phyloP scores from a whole-genome alignment of 257 asterid species.

The Fraxinus pennsylvanica region DNA sequence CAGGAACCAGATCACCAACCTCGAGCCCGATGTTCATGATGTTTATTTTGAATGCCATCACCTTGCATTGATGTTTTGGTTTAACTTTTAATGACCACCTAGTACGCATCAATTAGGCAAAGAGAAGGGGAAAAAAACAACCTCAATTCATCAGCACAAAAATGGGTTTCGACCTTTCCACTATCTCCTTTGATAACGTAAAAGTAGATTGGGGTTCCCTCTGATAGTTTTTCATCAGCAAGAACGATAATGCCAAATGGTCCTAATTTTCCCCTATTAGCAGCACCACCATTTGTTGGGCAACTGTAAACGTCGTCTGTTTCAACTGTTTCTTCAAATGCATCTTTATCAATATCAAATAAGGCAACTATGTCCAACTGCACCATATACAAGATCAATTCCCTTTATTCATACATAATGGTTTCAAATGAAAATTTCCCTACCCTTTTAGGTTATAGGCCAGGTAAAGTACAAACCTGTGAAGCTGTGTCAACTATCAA shows the following conservation, averaged over 20 bases:
- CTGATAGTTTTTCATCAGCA: conserved; percentile 55
- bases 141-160: conserved; percentile 78
- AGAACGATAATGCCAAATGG: conserved; percentile 74
- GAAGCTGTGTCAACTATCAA: conserved; percentile 49
- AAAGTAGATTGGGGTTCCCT: conserved; percentile 73
- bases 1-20: too few relatives aligned
- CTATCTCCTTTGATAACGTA: conserved; percentile 52
- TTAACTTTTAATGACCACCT: too few relatives aligned
- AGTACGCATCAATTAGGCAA: too few relatives aligned
- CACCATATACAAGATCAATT: conserved; percentile 17
- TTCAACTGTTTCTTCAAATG: conserved; percentile 32
- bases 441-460: not conserved
- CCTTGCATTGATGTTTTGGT: too few relatives aligned
- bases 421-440: not conserved
- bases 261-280: conserved; percentile 66
- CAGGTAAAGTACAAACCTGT: conserved; percentile 45
- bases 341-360: conserved; percentile 50
- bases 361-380: conserved; percentile 70
- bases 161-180: conserved; percentile 52
- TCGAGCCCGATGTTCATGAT: too few relatives aligned
- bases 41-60: too few relatives aligned
- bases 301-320: conserved; percentile 46
- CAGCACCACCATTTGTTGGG: conserved; percentile 66
- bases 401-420: not conserved
- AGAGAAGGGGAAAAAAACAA: conserved; percentile 7